These are phyloP conservation scores for Cordyceps fumosorosea DNA, from an alignment of 2,329 filamentous ascomycete species.

Conservation along the genomic window DNA sequence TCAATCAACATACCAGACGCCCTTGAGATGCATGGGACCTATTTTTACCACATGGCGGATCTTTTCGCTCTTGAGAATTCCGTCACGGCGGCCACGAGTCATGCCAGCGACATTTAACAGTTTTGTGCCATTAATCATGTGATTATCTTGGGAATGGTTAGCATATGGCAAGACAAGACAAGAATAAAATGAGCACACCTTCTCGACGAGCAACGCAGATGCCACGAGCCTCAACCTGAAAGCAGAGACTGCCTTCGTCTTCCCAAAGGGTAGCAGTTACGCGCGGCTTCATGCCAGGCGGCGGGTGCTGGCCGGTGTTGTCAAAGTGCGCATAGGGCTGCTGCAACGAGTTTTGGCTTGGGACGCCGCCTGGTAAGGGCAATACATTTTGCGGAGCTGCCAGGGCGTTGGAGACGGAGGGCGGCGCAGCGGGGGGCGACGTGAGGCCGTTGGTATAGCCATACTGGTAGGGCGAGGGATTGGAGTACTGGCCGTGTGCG, in stretches of 20 bases:
- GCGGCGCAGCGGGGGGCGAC: conserved; percentile 65
- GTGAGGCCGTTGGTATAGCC: conserved; percentile 70
- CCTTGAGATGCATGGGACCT: conserved; percentile 97
- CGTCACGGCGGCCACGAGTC: conserved; percentile 91
- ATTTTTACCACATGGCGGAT: conserved; percentile 96
- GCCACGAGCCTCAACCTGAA: conserved; percentile 92
- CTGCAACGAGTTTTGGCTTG: conserved; percentile 42
- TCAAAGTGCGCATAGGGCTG: conserved; percentile 62
- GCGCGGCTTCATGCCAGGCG: conserved; percentile 89
- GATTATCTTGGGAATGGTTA: conserved; percentile 57
- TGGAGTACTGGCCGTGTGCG: conserved; percentile 61
- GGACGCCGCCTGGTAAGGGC: conserved; percentile 55
- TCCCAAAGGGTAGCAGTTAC: conserved; percentile 98
- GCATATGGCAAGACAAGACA: not conserved
- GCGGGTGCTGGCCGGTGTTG: conserved; percentile 84
- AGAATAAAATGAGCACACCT: conserved; percentile 47
- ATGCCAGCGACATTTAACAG: conserved; percentile 95
- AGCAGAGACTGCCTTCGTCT: conserved; percentile 94
- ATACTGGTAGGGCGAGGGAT: conserved; percentile 61
- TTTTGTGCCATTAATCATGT: conserved; percentile 99
- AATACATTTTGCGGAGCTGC: conserved; percentile 56
- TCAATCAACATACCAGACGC: conserved; percentile 70
- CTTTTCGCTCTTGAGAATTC: conserved; percentile 97
- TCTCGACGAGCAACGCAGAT: conserved; percentile 93
- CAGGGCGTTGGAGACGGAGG: conserved; percentile 66